Evolutionary conservation across 2,329 filamentous ascomycete species (phyloP), one percentile per base, ranked within the genome.

Genomic region (Drechslerella dactyloides): DNA sequence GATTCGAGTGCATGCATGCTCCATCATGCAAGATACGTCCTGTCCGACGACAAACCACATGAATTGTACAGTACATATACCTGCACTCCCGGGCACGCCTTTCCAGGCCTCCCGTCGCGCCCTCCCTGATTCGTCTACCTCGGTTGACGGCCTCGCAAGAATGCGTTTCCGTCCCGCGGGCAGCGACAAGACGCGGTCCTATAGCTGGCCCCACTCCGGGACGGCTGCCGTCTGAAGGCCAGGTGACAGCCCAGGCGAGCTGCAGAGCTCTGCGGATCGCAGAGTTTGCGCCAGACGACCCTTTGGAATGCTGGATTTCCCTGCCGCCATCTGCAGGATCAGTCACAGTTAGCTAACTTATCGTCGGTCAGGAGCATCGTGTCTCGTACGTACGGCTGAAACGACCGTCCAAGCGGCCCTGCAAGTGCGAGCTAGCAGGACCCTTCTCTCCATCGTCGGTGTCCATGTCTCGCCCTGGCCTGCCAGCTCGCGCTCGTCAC

Each of bases 401-500:
- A 33, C 27, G 27, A 3, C 27, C 27, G 27, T 33, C 27, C 4
- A 3, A 33, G 27, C 3, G 3, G 27, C 27, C 27, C 27, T 33
- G 27, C 27, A 4, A 3, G 27, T 33, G 4, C 27, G 27, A 33
- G n/a, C n/a, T n/a, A n/a, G n/a, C n/a, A n/a, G n/a, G 4, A 33
- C 3, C 27, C 27, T 33, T 33, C 8, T 33, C 4, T 8, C 27
- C 8, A 8, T 8, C 27, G 27, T 8, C 8, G 27, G 4, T 4
- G 27, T 8, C 8, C 4, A 8, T 33, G 27, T 33, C 55, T 37
- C 7, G 17, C 46, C 24, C 23, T 58, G 24, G 23, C 11, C 24
- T 17, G 46, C 15, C 46, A 33, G 24, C 30, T 57, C 54, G 54
- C 40, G 48, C 48, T 35, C 33, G 37, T 40, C 40, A 33, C 40